Evolutionary conservation across 1,139 yeast species (phyloP).

Genomic region (Saccharomyces hybrid): DNA sequence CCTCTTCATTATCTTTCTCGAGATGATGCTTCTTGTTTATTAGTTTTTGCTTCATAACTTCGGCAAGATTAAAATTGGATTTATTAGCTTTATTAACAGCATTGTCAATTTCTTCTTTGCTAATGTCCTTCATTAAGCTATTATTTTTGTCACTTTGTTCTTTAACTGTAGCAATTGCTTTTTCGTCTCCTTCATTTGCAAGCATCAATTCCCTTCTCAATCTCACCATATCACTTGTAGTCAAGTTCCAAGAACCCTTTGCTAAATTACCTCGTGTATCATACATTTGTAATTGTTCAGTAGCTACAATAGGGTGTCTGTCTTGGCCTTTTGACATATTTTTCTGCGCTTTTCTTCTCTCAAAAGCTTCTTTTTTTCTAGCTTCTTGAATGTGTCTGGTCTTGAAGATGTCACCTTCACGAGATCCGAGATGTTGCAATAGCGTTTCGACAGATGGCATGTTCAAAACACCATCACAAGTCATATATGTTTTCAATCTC

Average conservation of each 20-base stretch:
- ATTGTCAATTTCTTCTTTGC: conserved; percentile 26
- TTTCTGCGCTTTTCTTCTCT: conserved; percentile 47
- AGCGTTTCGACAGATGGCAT: conserved; percentile 68
- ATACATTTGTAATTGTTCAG: conserved; percentile 65
- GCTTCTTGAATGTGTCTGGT: conserved; percentile 59
- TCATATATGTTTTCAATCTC: conserved; percentile 62
- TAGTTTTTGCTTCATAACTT: conserved; percentile 35
- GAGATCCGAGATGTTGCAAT: conserved; percentile 54
- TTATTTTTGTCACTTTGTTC: conserved; percentile 30
- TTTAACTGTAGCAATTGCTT: conserved; percentile 57
- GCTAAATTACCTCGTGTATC: conserved; percentile 54
- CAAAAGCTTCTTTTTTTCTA: conserved; percentile 54
- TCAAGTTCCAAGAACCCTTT: conserved; percentile 56
- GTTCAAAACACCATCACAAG: conserved; percentile 81
- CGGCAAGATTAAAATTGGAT: conserved; percentile 37
- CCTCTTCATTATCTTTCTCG: conserved; percentile 11
- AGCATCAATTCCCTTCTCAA: conserved; percentile 58
- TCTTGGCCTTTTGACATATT: conserved; percentile 56
- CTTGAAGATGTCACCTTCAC: conserved; percentile 76
- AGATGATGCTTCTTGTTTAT: conserved; percentile 23
- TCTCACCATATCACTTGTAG: conserved; percentile 66
- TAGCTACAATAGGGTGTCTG: conserved; percentile 65
- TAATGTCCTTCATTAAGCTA: conserved; percentile 19
- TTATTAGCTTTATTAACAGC: conserved; percentile 32
- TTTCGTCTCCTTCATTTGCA: conserved; percentile 67